Base-by-base conservation (phyloP, 352 stramenopile genomes). In the Blastocystis sp. region DNA sequence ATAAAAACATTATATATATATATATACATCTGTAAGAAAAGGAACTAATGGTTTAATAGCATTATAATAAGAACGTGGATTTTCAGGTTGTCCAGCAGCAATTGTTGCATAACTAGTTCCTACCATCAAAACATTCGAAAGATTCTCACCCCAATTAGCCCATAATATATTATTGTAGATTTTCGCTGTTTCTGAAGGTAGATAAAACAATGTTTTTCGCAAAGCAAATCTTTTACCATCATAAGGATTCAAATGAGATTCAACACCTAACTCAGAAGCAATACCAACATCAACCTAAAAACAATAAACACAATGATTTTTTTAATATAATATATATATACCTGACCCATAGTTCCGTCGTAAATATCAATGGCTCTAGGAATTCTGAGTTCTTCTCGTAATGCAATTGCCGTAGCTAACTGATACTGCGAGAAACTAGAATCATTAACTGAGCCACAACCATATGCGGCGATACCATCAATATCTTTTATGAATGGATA, bases 131-230 rank as follows among this genome's bases (percentile, higher is more conserved):
- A 62, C 7, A 19, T 62, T 62, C 25, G 36, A 37, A 30, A 62
- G 39, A 19, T 52, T 43, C 27, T 62, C 32, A 1, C 52, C 52
- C 52, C 52, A 62, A 21, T 62, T 62, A 6, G 52, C n/a, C 52
- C 52, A 62, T 42, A 62, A 54, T 7, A 62, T 32, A 21, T 42
- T 42, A 62, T 62, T 62, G 40, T 62, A 62, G 31, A 30, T 55
- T 42, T 4, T 4, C 4, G n/a, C n/a, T 30, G 4, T 25, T 42
- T 6, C 1, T 21, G 28, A 9, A 39, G 6, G 1, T 18, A 4
- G 21, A n/a, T 23, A 62, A 19, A 62, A 62, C 4, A 62, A 31
- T 5, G 52, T 62, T 24, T 45, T 43, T 30, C 52, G 32, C 9
- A 62, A 24, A 2, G 36, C 52, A 23, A 62, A 39, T 9, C 52